A percentile compares a stretch with the other conserved stretches of the same genome.
Conservation (phyloP, 2,329 filamentous ascomycete species). For the Penicillium psychrosexuale region DNA sequence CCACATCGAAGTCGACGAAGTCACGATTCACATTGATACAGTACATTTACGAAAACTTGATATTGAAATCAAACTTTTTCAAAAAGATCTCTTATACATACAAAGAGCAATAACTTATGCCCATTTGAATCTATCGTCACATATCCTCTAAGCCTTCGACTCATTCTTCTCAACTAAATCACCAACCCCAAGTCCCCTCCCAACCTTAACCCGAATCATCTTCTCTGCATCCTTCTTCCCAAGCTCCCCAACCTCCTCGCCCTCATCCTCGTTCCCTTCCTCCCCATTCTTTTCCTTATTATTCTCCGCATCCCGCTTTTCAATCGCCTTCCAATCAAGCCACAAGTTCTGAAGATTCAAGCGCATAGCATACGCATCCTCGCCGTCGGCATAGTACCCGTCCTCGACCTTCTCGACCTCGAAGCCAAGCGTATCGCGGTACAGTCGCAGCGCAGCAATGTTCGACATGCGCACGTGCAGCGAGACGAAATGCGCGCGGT, state of each 20-base stretch:
- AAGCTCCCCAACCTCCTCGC: constrained; percentile 66
- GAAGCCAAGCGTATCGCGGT: constrained; percentile 89
- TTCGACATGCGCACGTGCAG: constrained; percentile 96
- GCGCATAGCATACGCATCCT: constrained; percentile 93
- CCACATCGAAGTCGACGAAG: background rate
- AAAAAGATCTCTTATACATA: constrained; percentile 3
- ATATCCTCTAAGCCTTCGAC: constrained; percentile 8
- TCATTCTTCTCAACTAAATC: constrained; percentile 52
- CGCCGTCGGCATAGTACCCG: constrained; percentile 80
- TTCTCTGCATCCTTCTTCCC: constrained; percentile 56
- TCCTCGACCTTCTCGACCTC: constrained; percentile 66
- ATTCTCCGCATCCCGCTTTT: constrained; percentile 37
- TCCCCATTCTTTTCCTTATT: constrained; percentile 28
- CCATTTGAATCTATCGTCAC: background rate
- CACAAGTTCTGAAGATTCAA: constrained; percentile 65
- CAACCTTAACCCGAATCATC: constrained; percentile 83
- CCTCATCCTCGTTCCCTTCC: constrained; percentile 56
- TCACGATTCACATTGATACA: background rate
- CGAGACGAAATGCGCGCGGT: constrained; percentile 85
- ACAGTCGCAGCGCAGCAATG: constrained; percentile 82
- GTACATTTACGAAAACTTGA: background rate
- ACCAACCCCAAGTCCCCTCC: constrained; percentile 72
- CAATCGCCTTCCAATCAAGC: constrained; percentile 49
- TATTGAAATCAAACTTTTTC: background rate
- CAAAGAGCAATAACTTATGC: background rate